These are phyloP conservation scores for Crucibulum parvulum DNA, from an alignment of 1,284 basidiomycete species.

Conservation along the genomic window DNA sequence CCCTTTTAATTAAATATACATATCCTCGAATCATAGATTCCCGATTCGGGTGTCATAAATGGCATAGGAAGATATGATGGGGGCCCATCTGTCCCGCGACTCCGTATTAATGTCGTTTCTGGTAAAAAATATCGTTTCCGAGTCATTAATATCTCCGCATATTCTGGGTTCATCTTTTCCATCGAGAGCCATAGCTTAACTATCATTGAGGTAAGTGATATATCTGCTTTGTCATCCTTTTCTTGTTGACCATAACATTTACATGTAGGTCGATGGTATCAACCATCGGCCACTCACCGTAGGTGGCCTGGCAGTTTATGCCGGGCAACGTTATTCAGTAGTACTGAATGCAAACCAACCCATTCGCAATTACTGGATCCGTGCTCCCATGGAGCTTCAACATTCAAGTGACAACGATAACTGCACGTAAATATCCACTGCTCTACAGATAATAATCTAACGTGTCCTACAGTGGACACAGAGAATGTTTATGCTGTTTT, in stretches of 20 bases:
- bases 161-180: slow-evolving; percentile 32
- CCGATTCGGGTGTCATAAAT: slow-evolving; percentile 31
- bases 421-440: background rate
- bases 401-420: slow-evolving; percentile 15
- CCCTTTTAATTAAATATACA: background rate
- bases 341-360: slow-evolving; percentile 35
- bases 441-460: background rate
- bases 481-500: slow-evolving; percentile 48
- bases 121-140: slow-evolving; percentile 51
- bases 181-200: slow-evolving; percentile 12
- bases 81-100: slow-evolving; percentile 21
- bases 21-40: slow-evolving; percentile 1
- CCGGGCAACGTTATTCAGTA: slow-evolving; percentile 40
- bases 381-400: slow-evolving; percentile 25
- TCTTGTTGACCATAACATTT: too few species aligned
- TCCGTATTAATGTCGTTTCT: slow-evolving; percentile 28
- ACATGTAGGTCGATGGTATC: slow-evolving; percentile 18
- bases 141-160: slow-evolving; percentile 45
- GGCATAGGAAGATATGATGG: slow-evolving; percentile 37
- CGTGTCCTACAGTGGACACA: background rate
- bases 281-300: background rate
- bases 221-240: background rate
- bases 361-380: slow-evolving; percentile 50
- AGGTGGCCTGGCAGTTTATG: background rate
- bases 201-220: slow-evolving; percentile 4